Base-by-base conservation (phyloP, 75 land plant species). In the Ceratopteris richardii region DNA sequence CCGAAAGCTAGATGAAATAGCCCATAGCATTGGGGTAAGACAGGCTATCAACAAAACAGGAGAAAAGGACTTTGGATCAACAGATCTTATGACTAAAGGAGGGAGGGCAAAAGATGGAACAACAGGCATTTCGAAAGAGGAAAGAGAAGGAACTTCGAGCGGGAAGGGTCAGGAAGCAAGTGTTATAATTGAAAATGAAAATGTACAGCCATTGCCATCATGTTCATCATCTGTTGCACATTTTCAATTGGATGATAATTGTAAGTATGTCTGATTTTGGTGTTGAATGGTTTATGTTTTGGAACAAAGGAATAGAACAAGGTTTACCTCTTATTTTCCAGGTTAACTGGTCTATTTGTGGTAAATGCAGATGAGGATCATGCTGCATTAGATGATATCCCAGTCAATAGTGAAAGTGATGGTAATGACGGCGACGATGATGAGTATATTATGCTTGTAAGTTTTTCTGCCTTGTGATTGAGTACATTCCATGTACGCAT, bases 371-470 rank as follows among this genome's bases (percentile, higher is more conserved):
- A 56, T 19, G 20, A 3, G 46, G 51, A 44, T 0, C 56, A 48
- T 64, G 58, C 21, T 7, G 41, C 78, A 64, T 65, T 76, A 56
- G 55, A 62, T 51, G 44, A 48, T 51, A 61, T 62, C 3, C 29
- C 41, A 19, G 47, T 11, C 21, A 33, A 33, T 9, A 46, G 22
- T 54, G 62, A 54, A 63, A 72, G 66, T 54, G 82, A 75, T 18
- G 73, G 62, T 30, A 79, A 65, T 29, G 80, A 76, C 37, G 90
- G 79, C 31, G 80, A 73, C 25, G 88, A 80, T 41, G 83, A 68
- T 44, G 87, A 95, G 58, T 80, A 86, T 47, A 65, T 92, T 66
- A 73, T 85, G 22, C 66, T 82, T 29, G 98, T 92, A 62, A 71
- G 80, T 24, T 12, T 24, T 61, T 56, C 9, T 9, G 3, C 37